Conservation (phyloP, 1,139 yeast genomes). For the Blastobotrys aristatus region DNA sequence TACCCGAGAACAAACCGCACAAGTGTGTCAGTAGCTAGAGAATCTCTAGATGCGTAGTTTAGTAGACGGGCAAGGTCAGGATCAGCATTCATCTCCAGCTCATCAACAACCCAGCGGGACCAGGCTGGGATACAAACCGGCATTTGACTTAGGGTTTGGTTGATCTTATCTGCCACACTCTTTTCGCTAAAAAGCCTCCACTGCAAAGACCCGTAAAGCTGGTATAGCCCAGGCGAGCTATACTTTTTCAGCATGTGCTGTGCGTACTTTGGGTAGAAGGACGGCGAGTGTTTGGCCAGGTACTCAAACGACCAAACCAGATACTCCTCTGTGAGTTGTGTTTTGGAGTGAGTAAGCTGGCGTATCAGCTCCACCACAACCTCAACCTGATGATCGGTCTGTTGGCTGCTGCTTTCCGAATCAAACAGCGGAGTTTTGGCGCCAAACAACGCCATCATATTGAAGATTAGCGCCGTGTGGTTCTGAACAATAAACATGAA, state of each 20-base stretch:
- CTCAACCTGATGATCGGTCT: background rate
- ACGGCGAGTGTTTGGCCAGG: background rate
- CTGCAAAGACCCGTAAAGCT: conserved; percentile 2
- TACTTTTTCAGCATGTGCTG: conserved; percentile 7
- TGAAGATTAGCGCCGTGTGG: background rate
- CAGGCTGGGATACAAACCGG: background rate
- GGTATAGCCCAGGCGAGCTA: background rate
- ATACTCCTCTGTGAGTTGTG: conserved; percentile 1
- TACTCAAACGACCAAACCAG: conserved; percentile 7
- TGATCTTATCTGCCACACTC: background rate
- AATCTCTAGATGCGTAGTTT: too few relatives aligned
- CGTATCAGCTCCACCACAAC: conserved; percentile 7
- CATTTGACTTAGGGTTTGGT: background rate
- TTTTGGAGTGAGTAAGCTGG: conserved; percentile 8
- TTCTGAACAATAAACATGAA: conserved; percentile 1
- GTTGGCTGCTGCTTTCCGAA: background rate
- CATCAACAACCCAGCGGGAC: conserved; percentile 6
- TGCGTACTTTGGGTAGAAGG: conserved; percentile 7
- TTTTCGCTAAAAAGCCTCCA: background rate
- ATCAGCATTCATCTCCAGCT: background rate
- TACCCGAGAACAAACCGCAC: too few relatives aligned
- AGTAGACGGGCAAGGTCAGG: too few relatives aligned
- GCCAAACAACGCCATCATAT: conserved; percentile 3
- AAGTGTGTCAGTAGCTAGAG: background rate
- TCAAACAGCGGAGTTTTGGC: background rate